Percentiles rank a stretch among this genome's conserved stretches.
phyloP scores from a whole-genome alignment of 495 filamentous ascomycete species.

The Tetracladium setigerum region DNA sequence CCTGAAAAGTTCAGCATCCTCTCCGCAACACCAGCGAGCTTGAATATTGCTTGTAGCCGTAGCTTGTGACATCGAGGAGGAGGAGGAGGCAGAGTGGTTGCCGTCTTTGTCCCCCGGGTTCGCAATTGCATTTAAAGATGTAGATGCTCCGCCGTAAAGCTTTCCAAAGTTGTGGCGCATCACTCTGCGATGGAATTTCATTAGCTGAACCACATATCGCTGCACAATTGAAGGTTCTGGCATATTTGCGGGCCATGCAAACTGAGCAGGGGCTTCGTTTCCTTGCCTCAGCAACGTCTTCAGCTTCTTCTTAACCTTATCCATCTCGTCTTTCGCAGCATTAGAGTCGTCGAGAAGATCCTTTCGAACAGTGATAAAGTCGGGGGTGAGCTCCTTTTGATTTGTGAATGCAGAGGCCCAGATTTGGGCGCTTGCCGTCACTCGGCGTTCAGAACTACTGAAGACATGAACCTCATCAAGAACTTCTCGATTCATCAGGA shows the following conservation, averaged over 20 bases:
- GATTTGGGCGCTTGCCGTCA: conserved; percentile 94
- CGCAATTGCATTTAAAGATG: conserved; percentile 47
- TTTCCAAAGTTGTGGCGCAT: conserved; percentile 89
- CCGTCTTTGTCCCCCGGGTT: conserved; percentile 34
- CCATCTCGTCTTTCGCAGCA: conserved; percentile 99
- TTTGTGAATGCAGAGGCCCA: conserved; percentile 88
- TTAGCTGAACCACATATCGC: conserved; percentile 83
- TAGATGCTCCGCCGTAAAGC: conserved; percentile 55
- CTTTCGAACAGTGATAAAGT: conserved; percentile 83
- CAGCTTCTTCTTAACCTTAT: conserved; percentile 98
- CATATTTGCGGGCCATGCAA: conserved; percentile 94
- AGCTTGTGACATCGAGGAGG: conserved; percentile 44
- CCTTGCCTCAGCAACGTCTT: conserved; percentile 86
- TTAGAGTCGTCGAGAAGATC: conserved; percentile 96
- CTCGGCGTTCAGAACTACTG: conserved; percentile 88
- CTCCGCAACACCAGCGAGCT: conserved; percentile 89
- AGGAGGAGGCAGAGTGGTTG: conserved; percentile 30
- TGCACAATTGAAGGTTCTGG: conserved; percentile 90
- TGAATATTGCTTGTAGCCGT: conserved; percentile 64
- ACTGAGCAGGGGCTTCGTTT: conserved; percentile 80
- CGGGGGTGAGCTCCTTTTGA: conserved; percentile 73
- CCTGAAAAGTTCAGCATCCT: conserved; percentile 89
- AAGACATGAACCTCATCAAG: conserved; percentile 87
- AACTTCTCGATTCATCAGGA: conserved; percentile 86
- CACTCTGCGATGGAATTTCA: conserved; percentile 92